Percentiles rank a stretch among this genome's conserved stretches.
Conservation (phyloP, 495 filamentous ascomycete species). For the Penicillium flavigenum region DNA sequence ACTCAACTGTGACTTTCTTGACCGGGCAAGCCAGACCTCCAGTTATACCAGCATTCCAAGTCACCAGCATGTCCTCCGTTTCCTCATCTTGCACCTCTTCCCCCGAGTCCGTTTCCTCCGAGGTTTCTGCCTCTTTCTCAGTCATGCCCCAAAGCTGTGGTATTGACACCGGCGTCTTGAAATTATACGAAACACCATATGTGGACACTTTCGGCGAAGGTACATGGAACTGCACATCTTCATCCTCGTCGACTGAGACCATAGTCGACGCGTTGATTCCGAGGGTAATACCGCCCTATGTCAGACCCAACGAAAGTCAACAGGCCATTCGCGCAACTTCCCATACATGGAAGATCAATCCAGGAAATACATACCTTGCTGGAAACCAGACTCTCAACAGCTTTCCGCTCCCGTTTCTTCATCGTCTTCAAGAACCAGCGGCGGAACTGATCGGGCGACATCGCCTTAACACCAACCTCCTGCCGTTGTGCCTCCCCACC, state of each 20-base stretch:
- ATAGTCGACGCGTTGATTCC: constrained; percentile 44
- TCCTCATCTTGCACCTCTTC: constrained; percentile 18
- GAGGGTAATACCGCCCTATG: constrained; percentile 37
- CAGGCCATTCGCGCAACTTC: constrained; percentile 1
- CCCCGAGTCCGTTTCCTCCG: neutral
- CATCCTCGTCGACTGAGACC: constrained; percentile 34
- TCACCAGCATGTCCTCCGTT: constrained; percentile 26
- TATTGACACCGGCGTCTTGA: constrained; percentile 37
- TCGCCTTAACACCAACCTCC: constrained; percentile 44
- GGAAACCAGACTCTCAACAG: constrained; percentile 44
- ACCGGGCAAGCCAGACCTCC: constrained; percentile 29
- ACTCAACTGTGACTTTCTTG: constrained; percentile 23
- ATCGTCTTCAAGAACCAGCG: constrained; percentile 50
- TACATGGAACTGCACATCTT: constrained; percentile 33
- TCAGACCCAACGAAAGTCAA: constrained; percentile 11
- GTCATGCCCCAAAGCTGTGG: constrained; percentile 20
- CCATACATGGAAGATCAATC: neutral
- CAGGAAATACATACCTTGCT: constrained; percentile 39
- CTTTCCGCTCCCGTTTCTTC: constrained; percentile 43
- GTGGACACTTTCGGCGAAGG: constrained; percentile 25
- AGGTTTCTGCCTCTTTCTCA: constrained; percentile 19
- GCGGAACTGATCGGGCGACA: constrained; percentile 49
- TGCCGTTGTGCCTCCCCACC: constrained; percentile 30
- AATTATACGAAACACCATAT: constrained; percentile 36
- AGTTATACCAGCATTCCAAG: constrained; percentile 33